phyloP scores from a whole-genome alignment of 495 filamentous ascomycete species.

The Aspergillus sparsus region DNA sequence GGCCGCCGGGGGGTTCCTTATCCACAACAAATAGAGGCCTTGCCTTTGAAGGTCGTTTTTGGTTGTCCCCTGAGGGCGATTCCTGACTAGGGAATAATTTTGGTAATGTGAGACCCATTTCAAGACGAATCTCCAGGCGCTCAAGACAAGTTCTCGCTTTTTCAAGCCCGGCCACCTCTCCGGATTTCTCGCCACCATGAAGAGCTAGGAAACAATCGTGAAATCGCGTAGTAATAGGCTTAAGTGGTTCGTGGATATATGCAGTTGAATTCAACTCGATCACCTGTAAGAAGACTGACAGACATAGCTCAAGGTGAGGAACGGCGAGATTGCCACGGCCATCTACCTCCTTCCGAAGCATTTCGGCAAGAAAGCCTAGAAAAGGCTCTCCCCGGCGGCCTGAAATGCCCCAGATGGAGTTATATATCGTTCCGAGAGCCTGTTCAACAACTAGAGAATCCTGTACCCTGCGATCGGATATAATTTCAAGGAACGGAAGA shows the following conservation, averaged over 20 bases:
- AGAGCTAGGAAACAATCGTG: too few species aligned
- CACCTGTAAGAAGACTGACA: too few species aligned
- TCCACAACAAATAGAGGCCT: neutral
- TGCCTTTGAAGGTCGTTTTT: neutral
- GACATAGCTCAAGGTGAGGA: too few species aligned
- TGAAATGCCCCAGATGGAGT: slow-evolving; percentile 6
- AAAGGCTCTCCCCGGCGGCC: slow-evolving; percentile 2
- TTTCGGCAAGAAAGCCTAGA: neutral
- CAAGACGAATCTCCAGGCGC: too few species aligned
- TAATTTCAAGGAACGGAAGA: slow-evolving; percentile 4
- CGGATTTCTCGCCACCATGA: too few species aligned
- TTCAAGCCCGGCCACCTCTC: too few species aligned
- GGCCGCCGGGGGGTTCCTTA: slow-evolving; percentile 27
- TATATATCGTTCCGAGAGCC: slow-evolving; percentile 9
- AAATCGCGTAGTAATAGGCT: too few species aligned
- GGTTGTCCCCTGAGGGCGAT: neutral
- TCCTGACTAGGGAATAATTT: neutral
- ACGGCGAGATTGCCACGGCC: too few species aligned
- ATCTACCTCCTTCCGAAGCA: neutral
- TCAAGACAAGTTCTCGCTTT: too few species aligned
- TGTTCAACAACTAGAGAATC: slow-evolving; percentile 8
- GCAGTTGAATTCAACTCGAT: too few species aligned
- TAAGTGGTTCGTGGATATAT: too few species aligned
- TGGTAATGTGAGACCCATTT: too few species aligned
- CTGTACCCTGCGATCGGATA: slow-evolving; percentile 10